Evolutionary conservation across 2,329 filamentous ascomycete genomes (phyloP).

Genomic region (Myotisia sp.): DNA sequence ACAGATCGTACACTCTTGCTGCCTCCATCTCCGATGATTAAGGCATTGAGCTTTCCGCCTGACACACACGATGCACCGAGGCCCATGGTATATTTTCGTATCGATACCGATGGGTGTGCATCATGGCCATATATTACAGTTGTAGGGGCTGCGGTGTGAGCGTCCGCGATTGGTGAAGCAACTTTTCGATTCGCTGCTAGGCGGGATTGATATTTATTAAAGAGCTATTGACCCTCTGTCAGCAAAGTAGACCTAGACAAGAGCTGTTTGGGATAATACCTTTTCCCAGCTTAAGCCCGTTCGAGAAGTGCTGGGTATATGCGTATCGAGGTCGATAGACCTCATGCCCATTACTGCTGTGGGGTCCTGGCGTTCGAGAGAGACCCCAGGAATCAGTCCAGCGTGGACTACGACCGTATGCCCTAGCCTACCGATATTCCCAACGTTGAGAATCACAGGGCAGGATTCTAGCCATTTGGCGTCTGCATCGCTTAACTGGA

Average conservation of each 20-base stretch:
- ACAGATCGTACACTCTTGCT: conserved; percentile 30
- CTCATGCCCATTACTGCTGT: conserved; percentile 87
- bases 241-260: conserved; percentile 6
- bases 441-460: conserved; percentile 64
- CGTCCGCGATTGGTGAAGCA: neutral
- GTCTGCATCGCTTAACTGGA: conserved; percentile 45
- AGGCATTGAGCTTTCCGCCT: conserved; percentile 59
- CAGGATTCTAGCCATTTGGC: conserved; percentile 54
- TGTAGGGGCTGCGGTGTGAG: conserved; percentile 27
- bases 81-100: conserved; percentile 61
- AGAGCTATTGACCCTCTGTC: conserved; percentile 24
- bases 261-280: conserved; percentile 22
- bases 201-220: conserved; percentile 35
- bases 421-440: conserved; percentile 45
- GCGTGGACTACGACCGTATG: conserved; percentile 68
- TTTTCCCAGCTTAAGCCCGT: conserved; percentile 54
- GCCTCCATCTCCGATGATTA: conserved; percentile 53
- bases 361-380: conserved; percentile 57
- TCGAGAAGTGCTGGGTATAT: conserved; percentile 39
- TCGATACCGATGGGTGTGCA: conserved; percentile 53
- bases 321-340: conserved; percentile 51
- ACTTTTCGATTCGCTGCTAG: conserved; percentile 12
- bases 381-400: conserved; percentile 63
- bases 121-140: conserved; percentile 86
- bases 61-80: conserved; percentile 72